These are phyloP conservation scores for Lactarius quietus DNA, from an alignment of 768 basidiomycete genomes.

Conservation along the genomic window DNA sequence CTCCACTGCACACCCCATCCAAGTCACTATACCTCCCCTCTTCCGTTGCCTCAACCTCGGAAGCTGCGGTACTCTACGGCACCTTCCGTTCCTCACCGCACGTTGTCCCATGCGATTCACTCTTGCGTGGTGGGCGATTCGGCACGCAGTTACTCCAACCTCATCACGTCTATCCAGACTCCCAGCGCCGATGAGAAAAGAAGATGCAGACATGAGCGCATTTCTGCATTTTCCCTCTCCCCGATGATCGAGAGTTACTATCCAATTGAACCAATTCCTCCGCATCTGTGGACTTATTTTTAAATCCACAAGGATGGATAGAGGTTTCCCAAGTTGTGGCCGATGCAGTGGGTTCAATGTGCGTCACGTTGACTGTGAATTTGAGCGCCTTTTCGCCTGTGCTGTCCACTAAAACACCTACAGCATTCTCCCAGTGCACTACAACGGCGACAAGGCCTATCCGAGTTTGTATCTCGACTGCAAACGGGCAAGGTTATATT, in stretches of 20 bases:
- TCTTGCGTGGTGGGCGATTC: conserved; percentile 89
- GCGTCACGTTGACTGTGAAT: conserved; percentile 97
- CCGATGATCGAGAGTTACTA: too few relatives aligned
- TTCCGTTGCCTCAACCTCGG: conserved; percentile 6
- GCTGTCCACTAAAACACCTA: background rate
- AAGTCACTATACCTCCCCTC: conserved; percentile 28
- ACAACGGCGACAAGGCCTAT: conserved; percentile 89
- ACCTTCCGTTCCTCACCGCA: conserved; percentile 65
- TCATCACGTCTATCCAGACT: too few relatives aligned
- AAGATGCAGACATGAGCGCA: too few relatives aligned
- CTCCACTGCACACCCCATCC: too few relatives aligned
- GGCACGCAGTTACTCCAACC: too few relatives aligned
- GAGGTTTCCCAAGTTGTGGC: too few relatives aligned
- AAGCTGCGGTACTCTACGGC: conserved; percentile 26
- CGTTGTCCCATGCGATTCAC: conserved; percentile 90
- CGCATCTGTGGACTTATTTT: conserved; percentile 50
- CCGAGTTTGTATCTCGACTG: conserved; percentile 74
- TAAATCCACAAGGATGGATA: too few relatives aligned
- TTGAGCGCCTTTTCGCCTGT: conserved; percentile 54
- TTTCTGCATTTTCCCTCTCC: too few relatives aligned
- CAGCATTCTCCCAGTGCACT: conserved; percentile 76
- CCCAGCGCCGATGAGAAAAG: too few relatives aligned
- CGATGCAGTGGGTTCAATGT: conserved; percentile 42
- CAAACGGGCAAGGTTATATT: too few relatives aligned
- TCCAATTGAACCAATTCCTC: too few relatives aligned